phyloP scores from a whole-genome alignment of 2,329 filamentous ascomycete species.

The Furcasterigmium sp. region DNA sequence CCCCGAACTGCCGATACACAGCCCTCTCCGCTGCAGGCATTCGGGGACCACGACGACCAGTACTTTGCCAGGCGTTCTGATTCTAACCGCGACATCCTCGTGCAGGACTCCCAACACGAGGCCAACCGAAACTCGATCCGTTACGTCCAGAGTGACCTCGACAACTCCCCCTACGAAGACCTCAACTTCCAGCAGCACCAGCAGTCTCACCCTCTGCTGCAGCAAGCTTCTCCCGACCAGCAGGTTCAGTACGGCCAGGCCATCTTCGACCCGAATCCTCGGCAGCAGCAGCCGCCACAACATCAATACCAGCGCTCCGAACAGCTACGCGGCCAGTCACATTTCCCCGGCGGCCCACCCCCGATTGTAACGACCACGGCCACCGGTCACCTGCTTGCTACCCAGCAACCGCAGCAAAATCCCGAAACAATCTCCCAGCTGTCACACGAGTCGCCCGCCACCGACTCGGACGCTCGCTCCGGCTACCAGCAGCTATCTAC shows the following conservation, averaged over 20 bases:
- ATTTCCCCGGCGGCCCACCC: constrained; percentile 27
- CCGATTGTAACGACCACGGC: constrained; percentile 24
- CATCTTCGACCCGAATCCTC: constrained; percentile 32
- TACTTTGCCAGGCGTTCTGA: constrained; percentile 29
- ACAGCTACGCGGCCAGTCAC: constrained; percentile 17
- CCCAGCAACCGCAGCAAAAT: constrained; percentile 33
- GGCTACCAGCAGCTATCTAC: constrained; percentile 30
- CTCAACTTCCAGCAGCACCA: constrained; percentile 35
- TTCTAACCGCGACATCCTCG: constrained; percentile 32
- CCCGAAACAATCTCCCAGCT: constrained; percentile 57
- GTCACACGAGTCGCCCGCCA: constrained; percentile 54
- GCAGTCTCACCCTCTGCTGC: constrained; percentile 20
- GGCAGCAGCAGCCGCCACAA: constrained; percentile 31
- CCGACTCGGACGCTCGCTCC: constrained; percentile 40
- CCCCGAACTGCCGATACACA: constrained; percentile 23
- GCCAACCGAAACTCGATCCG: constrained; percentile 38
- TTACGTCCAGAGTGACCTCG: constrained; percentile 39
- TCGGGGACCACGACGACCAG: constrained; percentile 32
- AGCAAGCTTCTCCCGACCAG: constrained; percentile 28
- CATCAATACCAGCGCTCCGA: constrained; percentile 16
- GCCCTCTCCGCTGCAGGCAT: constrained; percentile 39
- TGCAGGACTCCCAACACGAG: constrained; percentile 32
- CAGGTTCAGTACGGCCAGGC: constrained; percentile 34
- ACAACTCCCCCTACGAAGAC: constrained; percentile 41
- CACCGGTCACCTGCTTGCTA: constrained; percentile 22